phyloP scores from a whole-genome alignment of 1,284 basidiomycete species.

The Cryptococcus neoformans region DNA sequence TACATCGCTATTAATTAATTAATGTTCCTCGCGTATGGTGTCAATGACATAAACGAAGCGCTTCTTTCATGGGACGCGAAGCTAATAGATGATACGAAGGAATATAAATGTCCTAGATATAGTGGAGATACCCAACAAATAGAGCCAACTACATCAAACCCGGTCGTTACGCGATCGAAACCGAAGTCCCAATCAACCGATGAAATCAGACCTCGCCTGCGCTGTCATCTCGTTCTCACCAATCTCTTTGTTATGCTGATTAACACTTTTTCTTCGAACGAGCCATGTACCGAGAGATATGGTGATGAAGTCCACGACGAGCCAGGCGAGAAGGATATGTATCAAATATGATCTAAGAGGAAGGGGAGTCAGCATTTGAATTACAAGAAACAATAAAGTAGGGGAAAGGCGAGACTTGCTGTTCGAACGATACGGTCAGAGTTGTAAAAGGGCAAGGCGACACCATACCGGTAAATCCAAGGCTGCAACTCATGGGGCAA shows the following conservation, averaged over 20 bases:
- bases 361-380: neutral
- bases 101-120: too few relatives aligned
- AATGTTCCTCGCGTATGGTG: too few relatives aligned
- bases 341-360: conserved; percentile 58
- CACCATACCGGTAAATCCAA: conserved; percentile 55
- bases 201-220: too few relatives aligned
- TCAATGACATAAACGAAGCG: too few relatives aligned
- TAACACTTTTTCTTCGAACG: conserved; percentile 42
- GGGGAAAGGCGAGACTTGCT: neutral
- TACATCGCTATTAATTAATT: too few relatives aligned
- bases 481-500: conserved; percentile 68
- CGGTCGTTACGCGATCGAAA: too few relatives aligned
- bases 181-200: too few relatives aligned
- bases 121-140: too few relatives aligned
- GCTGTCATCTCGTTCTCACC: conserved; percentile 19
- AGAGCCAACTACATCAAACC: too few relatives aligned
- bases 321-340: conserved; percentile 57
- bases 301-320: conserved; percentile 49
- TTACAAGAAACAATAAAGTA: neutral
- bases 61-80: too few relatives aligned
- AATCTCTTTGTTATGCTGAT: conserved; percentile 26
- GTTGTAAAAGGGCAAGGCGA: conserved; percentile 70
- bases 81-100: too few relatives aligned
- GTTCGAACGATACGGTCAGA: conserved; percentile 59
- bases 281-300: conserved; percentile 51